These are phyloP conservation scores for Cyclanthera cordifolia DNA, from an alignment of 306 rosid species.

Conservation along the genomic window DNA sequence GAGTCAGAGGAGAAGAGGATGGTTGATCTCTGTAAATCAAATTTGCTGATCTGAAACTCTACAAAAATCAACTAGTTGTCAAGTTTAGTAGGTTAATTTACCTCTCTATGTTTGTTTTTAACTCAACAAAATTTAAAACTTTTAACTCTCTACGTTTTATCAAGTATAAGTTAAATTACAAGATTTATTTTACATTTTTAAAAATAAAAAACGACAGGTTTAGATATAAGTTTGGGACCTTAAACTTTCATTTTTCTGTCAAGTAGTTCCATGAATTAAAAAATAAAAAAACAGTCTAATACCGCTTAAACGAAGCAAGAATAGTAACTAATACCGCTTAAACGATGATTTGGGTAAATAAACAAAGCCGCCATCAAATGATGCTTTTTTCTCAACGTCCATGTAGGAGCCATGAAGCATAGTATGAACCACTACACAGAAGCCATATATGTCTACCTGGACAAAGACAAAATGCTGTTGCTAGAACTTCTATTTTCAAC, in stretches of 20 bases:
- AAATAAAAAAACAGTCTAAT: constrained; percentile 2
- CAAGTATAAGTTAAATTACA: too few species aligned
- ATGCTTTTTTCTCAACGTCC: constrained; percentile 58
- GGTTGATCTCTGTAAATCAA: not conserved
- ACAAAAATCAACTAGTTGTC: not conserved
- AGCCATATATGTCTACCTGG: constrained; percentile 79
- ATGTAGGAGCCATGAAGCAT: constrained; percentile 76
- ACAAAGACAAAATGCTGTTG: constrained; percentile 14
- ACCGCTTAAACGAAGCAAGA: constrained; percentile 46
- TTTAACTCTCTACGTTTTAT: too few species aligned
- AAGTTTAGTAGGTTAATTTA: too few species aligned
- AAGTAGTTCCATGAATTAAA: too few species aligned
- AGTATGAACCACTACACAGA: constrained; percentile 60
- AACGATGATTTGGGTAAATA: constrained; percentile 60
- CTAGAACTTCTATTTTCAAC: not conserved
- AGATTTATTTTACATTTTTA: too few species aligned
- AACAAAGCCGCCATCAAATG: constrained; percentile 39
- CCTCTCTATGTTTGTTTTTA: too few species aligned
- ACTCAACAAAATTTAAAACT: too few species aligned
- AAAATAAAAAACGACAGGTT: too few species aligned
- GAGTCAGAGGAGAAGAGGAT: not conserved
- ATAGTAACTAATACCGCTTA: constrained; percentile 43
- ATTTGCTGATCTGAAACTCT: not conserved
- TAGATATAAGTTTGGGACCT: too few species aligned
- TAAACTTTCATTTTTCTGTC: too few species aligned